Evolutionary conservation across 345 rosid genomes (phyloP), one percentile per base, ranked within the genome.

Genomic region (Brassica incana): DNA sequence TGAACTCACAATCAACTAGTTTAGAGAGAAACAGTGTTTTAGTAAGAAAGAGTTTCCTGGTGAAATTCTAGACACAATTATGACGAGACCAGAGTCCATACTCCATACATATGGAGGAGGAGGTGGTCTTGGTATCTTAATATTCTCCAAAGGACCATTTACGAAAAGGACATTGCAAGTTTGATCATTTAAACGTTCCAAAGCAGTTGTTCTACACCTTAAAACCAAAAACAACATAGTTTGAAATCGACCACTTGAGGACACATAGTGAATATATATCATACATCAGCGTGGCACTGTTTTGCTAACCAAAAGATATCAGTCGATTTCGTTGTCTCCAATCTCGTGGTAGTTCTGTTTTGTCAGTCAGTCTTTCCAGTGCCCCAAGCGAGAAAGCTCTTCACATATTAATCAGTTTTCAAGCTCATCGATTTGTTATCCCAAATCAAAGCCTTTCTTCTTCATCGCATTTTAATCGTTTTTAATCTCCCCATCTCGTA

Each of bases 311-410:
- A 80, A 74, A 75, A 70, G 74, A 52, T 38, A 54, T 36, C 63
- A 23, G 3, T 8, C 16, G 32, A 52, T 56, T 75, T 18, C 62
- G 0, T 18, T 9, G 76, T 40, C 67, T 7, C 71, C 8, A 65
- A 65, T 18, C 67, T 80, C 36, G 67, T 65, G 43, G 5, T 15
- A 70, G 73, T 54, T 20, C 10, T 38, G 36, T 65, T 75, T 63
- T 23, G 63, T 82, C 80, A 84, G 77, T 85, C 89, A 6, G 72
- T 76, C 85, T 87, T 85, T 76, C 89, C 81, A 48, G 87, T 88
- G 8, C 98, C 97, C 91, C 94, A 95, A 35, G 97, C 85, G 18
- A 81, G 58, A 78, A 82, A 91, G 89, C 99, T 95, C 5, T 48
- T 48, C 16, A 48, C 54, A 48, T 48, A 48, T 12, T 48, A 48